Evolutionary conservation across 345 rosid species (phyloP).

Genomic region (Eucalyptus caleyi): DNA sequence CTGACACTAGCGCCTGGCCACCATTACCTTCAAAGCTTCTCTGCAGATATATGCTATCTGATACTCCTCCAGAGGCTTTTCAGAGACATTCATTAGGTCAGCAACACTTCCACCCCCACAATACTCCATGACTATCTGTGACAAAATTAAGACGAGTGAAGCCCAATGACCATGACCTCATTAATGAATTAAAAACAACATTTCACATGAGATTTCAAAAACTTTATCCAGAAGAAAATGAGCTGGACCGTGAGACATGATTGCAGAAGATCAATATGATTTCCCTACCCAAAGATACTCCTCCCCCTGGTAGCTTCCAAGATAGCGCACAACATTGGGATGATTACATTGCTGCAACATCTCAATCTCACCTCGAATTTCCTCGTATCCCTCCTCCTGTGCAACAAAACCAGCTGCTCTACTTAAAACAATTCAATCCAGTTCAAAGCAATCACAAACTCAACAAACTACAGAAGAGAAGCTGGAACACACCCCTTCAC

Average conservation of each 20-base stretch:
- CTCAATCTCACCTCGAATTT: conserved; percentile 97
- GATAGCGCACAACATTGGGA: conserved; percentile 92
- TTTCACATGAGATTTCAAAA: neutral
- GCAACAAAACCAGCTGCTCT: neutral
- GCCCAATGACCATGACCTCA: neutral
- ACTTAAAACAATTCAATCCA: neutral
- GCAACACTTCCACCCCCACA: conserved; percentile 99
- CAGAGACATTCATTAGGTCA: conserved; percentile 86
- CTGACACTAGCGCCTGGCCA: neutral
- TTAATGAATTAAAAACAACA: neutral
- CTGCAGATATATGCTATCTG: conserved; percentile 94
- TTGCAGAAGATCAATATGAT: neutral
- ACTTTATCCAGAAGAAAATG: neutral
- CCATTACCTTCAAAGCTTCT: conserved; percentile 80
- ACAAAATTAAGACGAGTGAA: neutral
- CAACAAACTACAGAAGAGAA: neutral
- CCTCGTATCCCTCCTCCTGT: conserved; percentile 98
- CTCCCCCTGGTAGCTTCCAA: conserved; percentile 98
- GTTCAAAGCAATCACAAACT: neutral
- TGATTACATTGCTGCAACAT: conserved; percentile 98
- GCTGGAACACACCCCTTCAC: conserved; percentile 62
- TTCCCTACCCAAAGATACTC: conserved; percentile 89
- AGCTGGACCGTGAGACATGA: neutral
- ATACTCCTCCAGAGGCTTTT: conserved; percentile 88
- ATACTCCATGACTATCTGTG: conserved; percentile 99